These are phyloP conservation scores for Fragaria vesca DNA, from an alignment of 306 rosid species.

Conservation along the genomic window DNA sequence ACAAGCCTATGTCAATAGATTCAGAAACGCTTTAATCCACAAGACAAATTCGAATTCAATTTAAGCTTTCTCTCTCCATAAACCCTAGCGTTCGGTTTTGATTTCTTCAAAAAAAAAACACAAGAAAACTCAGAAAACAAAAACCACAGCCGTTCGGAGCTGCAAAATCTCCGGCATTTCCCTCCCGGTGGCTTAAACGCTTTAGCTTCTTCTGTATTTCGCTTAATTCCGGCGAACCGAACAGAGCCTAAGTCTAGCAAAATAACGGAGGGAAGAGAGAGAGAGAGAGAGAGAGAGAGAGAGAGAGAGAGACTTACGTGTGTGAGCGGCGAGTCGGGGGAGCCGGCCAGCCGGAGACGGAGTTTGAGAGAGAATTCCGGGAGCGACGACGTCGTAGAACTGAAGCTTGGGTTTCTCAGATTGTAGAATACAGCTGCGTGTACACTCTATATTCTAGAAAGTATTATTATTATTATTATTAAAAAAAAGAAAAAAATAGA, in stretches of 20 bases:
- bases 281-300: background rate
- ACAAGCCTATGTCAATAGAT: background rate
- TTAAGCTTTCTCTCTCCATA: background rate
- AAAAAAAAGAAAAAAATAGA: too few relatives aligned
- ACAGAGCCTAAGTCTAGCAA: background rate
- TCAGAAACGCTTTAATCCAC: background rate
- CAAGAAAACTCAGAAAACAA: background rate
- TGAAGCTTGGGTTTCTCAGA: background rate
- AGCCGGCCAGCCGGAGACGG: background rate
- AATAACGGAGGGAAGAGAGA: background rate
- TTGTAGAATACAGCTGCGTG: background rate
- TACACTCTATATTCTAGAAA: too few relatives aligned
- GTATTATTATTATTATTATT: too few relatives aligned
- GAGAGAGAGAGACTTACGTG: background rate
- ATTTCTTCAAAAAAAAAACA: background rate
- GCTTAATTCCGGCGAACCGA: background rate
- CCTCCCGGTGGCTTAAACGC: background rate
- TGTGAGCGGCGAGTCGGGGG: background rate
- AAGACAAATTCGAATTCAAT: background rate
- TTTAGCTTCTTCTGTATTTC: background rate
- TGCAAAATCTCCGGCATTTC: background rate
- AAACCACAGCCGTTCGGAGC: background rate
- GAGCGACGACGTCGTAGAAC: background rate
- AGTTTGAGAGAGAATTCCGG: background rate
- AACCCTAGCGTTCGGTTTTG: constrained; percentile 4